These are phyloP conservation scores for Neonectria magnoliae DNA, from an alignment of 2,329 filamentous ascomycete species.

Conservation along the genomic window DNA sequence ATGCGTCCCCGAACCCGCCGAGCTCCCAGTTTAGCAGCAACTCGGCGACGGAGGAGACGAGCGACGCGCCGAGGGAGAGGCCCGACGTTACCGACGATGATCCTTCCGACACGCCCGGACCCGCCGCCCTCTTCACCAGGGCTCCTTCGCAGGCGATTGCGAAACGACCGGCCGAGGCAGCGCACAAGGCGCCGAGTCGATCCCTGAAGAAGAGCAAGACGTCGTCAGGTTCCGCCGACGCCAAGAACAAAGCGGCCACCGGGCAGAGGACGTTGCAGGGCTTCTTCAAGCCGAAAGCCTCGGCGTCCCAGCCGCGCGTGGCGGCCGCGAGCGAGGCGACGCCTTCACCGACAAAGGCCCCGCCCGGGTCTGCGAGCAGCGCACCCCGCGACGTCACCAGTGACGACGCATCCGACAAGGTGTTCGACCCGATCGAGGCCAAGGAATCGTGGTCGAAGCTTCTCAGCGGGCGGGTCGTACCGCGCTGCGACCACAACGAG, in stretches of 20 bases:
- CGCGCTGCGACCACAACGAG: slow-evolving; percentile 88
- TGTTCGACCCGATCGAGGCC: slow-evolving; percentile 74
- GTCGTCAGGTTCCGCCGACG: slow-evolving; percentile 29
- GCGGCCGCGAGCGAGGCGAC: slow-evolving; percentile 17
- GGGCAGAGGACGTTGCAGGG: slow-evolving; percentile 73
- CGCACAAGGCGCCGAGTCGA: slow-evolving; percentile 14
- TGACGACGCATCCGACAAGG: slow-evolving; percentile 46
- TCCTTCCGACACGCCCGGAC: neutral
- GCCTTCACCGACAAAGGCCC: slow-evolving; percentile 29
- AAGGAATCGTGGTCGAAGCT: slow-evolving; percentile 90
- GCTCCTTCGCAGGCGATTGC: slow-evolving; percentile 7
- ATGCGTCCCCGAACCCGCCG: neutral
- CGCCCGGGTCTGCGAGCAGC: slow-evolving; percentile 15
- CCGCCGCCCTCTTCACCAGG: slow-evolving; percentile 6
- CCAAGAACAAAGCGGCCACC: slow-evolving; percentile 46
- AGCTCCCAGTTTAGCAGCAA: slow-evolving; percentile 1
- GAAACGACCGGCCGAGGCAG: slow-evolving; percentile 31
- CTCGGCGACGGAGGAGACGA: neutral
- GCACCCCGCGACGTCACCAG: too few relatives aligned
- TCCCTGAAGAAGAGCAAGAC: slow-evolving; percentile 43
- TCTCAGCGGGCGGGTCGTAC: slow-evolving; percentile 77
- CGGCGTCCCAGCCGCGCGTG: slow-evolving; percentile 21
- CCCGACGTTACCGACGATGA: slow-evolving; percentile 3
- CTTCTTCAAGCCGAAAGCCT: slow-evolving; percentile 73
- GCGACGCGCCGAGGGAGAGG: neutral